Base-by-base conservation (phyloP, 2,329 filamentous ascomycete genomes). In the Xylaria digitata region DNA sequence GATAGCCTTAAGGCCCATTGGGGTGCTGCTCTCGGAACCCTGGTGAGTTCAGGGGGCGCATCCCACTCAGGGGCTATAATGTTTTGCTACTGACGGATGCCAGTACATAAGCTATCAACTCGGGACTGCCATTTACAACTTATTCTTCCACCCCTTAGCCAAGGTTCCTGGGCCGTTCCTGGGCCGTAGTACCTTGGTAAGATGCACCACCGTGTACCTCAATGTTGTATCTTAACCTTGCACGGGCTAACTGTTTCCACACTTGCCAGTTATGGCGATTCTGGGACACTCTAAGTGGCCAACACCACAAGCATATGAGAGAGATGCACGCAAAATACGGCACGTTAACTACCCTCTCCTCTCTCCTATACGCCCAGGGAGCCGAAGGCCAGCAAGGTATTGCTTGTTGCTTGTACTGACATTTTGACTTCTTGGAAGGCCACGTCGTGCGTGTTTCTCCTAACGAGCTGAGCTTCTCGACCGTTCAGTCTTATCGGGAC, bases 231-330 rank as follows among this genome's bases (percentile, higher is more conserved):
- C 21, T 42, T n/a, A 4, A 11, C 6, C 30, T 64, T 37, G 48
- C 19, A 23, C 13, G 23, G 57, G 21, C 58, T 49, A 6, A 46
- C 17, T 1, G 9, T 6, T 23, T 46, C 34, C 43, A n/a, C n/a
- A 19, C n/a, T 46, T 46, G n/a, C 32, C 8, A 72, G 69, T 17
- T 71, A 61, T 72, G 71, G 71, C 57, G 71, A 1, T 37, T 72
- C 23, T 60, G 61, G 45, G 19, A 49, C 6, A 62, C 67, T 2
- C 64, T 69, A 60, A n/a, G 49, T 9, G 71, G 71, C 30, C 63
- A 55, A 17, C 42, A 46, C 0, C 69, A 66, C 30, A 52, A 49
- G 19, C 11, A 6, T n/a, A 50, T 72, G 32, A n/a, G 37, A 32
- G 42, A 53, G 1, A 46, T 60, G 2, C 69, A 71, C n/a, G 3